A percentile compares a stretch with the other conserved stretches of the same genome.
Evolutionary conservation across 495 filamentous ascomycete species (phyloP).

Genomic region (Penicillium angulare): DNA sequence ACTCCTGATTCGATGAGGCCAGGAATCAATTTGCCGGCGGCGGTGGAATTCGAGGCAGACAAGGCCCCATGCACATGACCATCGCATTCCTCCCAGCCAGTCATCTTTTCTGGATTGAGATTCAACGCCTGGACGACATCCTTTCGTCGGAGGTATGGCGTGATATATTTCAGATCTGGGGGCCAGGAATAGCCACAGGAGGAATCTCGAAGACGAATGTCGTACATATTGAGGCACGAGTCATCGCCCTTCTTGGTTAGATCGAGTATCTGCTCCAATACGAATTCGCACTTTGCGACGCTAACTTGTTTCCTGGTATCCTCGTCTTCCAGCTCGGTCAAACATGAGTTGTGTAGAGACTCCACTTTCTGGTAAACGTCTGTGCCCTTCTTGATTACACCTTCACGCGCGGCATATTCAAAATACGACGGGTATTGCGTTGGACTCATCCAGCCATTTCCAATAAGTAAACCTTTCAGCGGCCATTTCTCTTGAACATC

Average conservation of each 20-base stretch:
- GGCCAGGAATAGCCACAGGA: conserved; percentile 97
- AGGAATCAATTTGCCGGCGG: conserved; percentile 73
- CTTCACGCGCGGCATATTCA: conserved; percentile 70
- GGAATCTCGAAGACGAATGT: conserved; percentile 74
- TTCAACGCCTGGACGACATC: conserved; percentile 81
- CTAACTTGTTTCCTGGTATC: conserved; percentile 63
- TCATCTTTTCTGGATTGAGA: conserved; percentile 73
- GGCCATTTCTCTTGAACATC: conserved; percentile 59
- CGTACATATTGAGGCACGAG: conserved; percentile 90
- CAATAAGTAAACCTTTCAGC: conserved; percentile 84
- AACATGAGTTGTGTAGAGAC: conserved; percentile 64
- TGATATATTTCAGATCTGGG: conserved; percentile 71
- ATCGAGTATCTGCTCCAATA: conserved; percentile 67
- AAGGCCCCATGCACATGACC: conserved; percentile 73
- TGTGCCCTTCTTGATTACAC: conserved; percentile 65
- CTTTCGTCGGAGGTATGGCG: conserved; percentile 77
- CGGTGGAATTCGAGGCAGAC: conserved; percentile 62
- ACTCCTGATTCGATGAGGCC: conserved; percentile 68
- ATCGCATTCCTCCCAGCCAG: conserved; percentile 90
- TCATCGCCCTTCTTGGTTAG: conserved; percentile 54
- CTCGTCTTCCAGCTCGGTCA: conserved; percentile 50
- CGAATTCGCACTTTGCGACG: conserved; percentile 64
- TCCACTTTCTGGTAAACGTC: conserved; percentile 64
- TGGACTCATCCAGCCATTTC: conserved; percentile 91
- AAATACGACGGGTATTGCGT: conserved; percentile 93